Percentiles rank a stretch among this genome's conserved stretches.
phyloP scores from a whole-genome alignment of 257 asterid genomes.

The Pogostemon cablin region DNA sequence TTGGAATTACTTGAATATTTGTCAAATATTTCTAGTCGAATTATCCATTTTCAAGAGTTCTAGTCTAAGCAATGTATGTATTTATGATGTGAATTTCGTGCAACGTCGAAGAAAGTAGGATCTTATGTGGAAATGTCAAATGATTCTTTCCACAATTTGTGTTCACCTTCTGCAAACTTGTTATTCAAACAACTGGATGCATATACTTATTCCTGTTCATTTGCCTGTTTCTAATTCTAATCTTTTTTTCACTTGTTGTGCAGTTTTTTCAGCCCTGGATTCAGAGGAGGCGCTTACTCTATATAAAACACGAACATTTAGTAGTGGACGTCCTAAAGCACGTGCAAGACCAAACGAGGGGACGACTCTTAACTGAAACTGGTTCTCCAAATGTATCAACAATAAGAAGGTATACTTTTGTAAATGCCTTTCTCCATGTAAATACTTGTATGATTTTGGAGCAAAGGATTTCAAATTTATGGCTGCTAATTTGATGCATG shows the following conservation, averaged over 20 bases:
- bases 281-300: conserved; percentile 53
- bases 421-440: neutral
- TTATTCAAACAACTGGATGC: neutral
- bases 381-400: conserved; percentile 58
- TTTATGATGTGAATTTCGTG: neutral
- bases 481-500: neutral
- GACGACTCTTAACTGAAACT: conserved; percentile 42
- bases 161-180: neutral
- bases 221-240: conserved; percentile 4
- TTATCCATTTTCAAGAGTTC: neutral
- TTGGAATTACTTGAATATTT: neutral
- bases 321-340: conserved; percentile 57
- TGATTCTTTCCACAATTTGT: neutral
- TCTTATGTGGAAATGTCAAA: neutral
- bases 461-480: neutral
- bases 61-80: neutral
- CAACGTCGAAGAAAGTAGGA: neutral
- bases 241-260: conserved; percentile 14
- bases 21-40: neutral
- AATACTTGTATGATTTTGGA: neutral
- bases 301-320: conserved; percentile 62
- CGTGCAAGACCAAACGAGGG: conserved; percentile 49
- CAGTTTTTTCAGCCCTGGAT: conserved; percentile 71
- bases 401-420: conserved; percentile 46
- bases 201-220: neutral